Evolutionary conservation across 805 yeast genomes (phyloP).

Genomic region (Starmerella apis): DNA sequence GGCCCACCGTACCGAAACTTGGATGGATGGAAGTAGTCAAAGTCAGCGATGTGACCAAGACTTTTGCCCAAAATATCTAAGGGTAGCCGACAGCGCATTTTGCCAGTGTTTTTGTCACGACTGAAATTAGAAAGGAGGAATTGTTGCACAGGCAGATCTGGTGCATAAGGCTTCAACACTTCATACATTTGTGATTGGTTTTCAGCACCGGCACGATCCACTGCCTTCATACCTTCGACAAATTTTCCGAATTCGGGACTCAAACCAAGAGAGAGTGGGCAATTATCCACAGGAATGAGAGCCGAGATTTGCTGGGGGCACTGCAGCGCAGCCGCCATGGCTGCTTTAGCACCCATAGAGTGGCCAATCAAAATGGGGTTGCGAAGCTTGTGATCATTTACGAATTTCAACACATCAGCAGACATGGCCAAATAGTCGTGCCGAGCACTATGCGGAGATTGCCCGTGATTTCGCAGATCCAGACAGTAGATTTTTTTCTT

Average conservation of each 20-base stretch:
- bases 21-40: conserved; percentile 54
- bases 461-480: conserved; percentile 86
- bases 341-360: conserved; percentile 77
- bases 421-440: conserved; percentile 76
- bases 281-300: conserved; percentile 75
- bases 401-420: conserved; percentile 71
- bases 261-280: conserved; percentile 62
- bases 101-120: conserved; percentile 32
- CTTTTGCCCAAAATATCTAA: conserved; percentile 55
- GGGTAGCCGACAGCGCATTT: conserved; percentile 51
- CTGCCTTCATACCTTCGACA: conserved; percentile 49
- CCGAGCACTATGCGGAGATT: conserved; percentile 63
- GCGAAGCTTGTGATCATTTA: conserved; percentile 37
- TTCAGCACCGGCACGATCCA: conserved; percentile 40
- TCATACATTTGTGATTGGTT: conserved; percentile 58
- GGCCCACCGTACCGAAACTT: conserved; percentile 57
- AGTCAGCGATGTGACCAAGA: conserved; percentile 57
- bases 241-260: conserved; percentile 56
- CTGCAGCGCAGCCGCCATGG: conserved; percentile 72
- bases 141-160: conserved; percentile 51
- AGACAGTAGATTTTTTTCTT: conserved; percentile 31
- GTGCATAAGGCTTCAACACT: conserved; percentile 52
- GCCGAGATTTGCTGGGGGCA: conserved; percentile 50
- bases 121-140: conserved; percentile 65
- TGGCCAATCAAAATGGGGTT: conserved; percentile 35